phyloP scores from a whole-genome alignment of 2,329 filamentous ascomycete species.

The Colletotrichum falcatum region DNA sequence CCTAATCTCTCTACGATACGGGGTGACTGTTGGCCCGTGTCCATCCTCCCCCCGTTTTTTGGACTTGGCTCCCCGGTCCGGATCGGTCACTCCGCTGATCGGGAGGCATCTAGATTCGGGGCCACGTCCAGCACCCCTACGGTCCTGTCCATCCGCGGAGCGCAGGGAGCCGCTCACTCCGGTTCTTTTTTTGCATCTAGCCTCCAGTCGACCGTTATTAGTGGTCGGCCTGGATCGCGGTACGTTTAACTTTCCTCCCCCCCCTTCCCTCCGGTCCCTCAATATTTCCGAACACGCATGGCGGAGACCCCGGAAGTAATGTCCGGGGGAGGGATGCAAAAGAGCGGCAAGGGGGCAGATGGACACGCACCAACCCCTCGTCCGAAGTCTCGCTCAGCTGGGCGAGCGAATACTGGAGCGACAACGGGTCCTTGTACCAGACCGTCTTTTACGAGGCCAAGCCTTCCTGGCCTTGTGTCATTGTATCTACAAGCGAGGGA shows the following conservation, averaged over 20 bases:
- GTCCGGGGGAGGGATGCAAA: neutral
- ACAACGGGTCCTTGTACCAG: constrained; percentile 48
- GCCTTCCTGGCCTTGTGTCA: constrained; percentile 26
- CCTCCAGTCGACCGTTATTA: constrained; percentile 17
- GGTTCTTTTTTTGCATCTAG: neutral
- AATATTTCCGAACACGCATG: constrained; percentile 14
- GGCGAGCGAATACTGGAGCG: constrained; percentile 45
- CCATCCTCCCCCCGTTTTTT: neutral
- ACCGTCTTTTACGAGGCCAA: constrained; percentile 44
- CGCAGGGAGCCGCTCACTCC: neutral
- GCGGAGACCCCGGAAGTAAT: constrained; percentile 7
- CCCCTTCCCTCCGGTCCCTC: neutral
- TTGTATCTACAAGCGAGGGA: too few species aligned
- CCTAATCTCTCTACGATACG: constrained; percentile 34
- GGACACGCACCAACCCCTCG: neutral
- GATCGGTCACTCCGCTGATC: constrained; percentile 26
- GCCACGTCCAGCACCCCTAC: neutral
- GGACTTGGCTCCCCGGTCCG: neutral
- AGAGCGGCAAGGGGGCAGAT: neutral
- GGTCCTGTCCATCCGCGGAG: neutral
- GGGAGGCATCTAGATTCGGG: constrained; percentile 22
- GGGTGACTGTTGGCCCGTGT: neutral
- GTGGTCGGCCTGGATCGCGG: neutral
- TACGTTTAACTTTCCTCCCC: neutral
- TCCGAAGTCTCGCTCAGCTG: too few species aligned